Evolutionary conservation across 2,329 filamentous ascomycete species (phyloP), one percentile per base, ranked within the genome.

Genomic region (Chaetomium sp.): DNA sequence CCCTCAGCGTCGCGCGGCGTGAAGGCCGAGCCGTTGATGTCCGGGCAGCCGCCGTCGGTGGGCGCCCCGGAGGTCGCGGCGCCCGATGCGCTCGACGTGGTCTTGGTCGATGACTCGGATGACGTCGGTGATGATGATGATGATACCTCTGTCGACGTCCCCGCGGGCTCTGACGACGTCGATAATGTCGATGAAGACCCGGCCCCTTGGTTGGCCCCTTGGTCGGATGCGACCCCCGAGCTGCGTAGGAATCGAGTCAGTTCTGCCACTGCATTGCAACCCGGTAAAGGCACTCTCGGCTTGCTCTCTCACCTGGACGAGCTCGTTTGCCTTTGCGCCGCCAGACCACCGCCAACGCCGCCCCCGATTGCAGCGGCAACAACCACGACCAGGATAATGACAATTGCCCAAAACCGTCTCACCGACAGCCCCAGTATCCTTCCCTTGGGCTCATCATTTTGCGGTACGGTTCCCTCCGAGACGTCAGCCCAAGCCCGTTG

Each of bases 391-490:
- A 70, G 21, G 3, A 42, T 42, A 13, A 67, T 53, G 16, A 70
- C 23, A 7, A 70, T 27, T 4, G 47, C 51, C 70, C 70, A 71
- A 45, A 70, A 71, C 4, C 63, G 23, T 8, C 63, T 61, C 25
- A 70, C 68, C 4, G 66, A 58, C 23, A 71, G 57, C 5, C 70
- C 69, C 25, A 70, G 51, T n/a, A 71, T 63, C 55, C n/a, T 33
- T 21, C 27, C 47, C 19, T 58, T 47, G 16, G 50, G 59, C 29
- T 29, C 27, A 29, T 29, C 27, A 29, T 29, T 29, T 29, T 29
- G 27, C 27, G 27, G 27, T 29, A 29, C 27, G 27, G 27, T 29
- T 29, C 27, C 27, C 3, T 29, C 6, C 27, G 27, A 29, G 27
- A 29, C 27, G 27, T 29, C 27, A 29, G 27, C 27, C 27, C 27